Evolutionary conservation across 75 land plant genomes (phyloP), one percentile per base, ranked within the genome.

Genomic region (Isoetes taiwanensis): DNA sequence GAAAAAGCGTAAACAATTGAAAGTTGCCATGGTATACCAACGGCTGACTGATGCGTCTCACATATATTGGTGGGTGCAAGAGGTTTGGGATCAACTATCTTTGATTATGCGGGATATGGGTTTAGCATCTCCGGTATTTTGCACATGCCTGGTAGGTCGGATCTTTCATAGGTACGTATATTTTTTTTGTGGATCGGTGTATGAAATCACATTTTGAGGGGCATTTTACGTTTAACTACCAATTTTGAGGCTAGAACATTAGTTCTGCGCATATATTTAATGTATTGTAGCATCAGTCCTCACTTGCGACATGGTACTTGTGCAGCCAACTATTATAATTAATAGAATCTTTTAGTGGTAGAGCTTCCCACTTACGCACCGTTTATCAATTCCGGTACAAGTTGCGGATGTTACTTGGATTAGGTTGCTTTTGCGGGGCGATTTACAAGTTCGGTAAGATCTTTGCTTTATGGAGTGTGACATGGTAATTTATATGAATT

Each of bases 371-470:
- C n/a, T n/a, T n/a, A n/a, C n/a, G n/a, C n/a, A n/a, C n/a, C n/a
- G n/a, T n/a, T n/a, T n/a, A n/a, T n/a, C n/a, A n/a, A n/a, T 37
- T 66, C 28, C 74, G 94, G 86, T 84, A 23, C 72, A 48, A 61
- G 98, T 93, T 42, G 80, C 85, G 12, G 88, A 88, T 72, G 73
- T 87, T 19, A 85, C 86, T n/a, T 81, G 96, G 85, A 75, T 93
- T 41, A 85, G 71, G 65, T 64, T 90, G 10, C 42, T 66, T 8
- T 66, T 79, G 11, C 62, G 53, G 17, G 86, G 81, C 32, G 83
- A 76, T 27, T 73, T 77, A 34, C 81, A 79, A 52, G 41, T 93
- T 19, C 76, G 96, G 96, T 86, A 53, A 52, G 58, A 52, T 42
- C 10, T 31, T 9, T 41, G 41, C 23, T 25, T 66, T 19, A 16